Conservation (phyloP, 2,329 filamentous ascomycete genomes). For the Byssochlamys sp. region DNA sequence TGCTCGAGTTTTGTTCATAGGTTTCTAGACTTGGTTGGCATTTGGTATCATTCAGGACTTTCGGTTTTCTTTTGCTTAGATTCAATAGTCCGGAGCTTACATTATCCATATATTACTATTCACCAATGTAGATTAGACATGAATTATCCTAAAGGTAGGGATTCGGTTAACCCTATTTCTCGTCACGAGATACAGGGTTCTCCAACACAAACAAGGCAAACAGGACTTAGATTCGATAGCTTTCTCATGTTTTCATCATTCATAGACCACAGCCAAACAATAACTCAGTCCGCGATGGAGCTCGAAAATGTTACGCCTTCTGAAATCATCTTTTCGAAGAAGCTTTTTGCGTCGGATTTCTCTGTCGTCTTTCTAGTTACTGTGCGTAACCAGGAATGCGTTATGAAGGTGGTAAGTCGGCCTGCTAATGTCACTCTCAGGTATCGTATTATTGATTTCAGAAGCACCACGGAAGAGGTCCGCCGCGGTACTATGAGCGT, state of each 20-base stretch:
- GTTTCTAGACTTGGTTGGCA: background rate
- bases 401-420: constrained; percentile 14
- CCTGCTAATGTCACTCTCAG: background rate
- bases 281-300: no score
- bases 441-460: background rate
- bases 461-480: constrained; percentile 5
- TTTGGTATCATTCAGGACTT: background rate
- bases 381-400: constrained; percentile 4
- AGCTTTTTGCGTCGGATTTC: constrained; percentile 5
- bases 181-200: no score
- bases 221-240: no score
- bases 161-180: no score
- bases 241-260: no score
- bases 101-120: no score
- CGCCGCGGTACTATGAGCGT: constrained; percentile 1
- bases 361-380: constrained; percentile 9
- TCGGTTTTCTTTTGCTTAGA: background rate
- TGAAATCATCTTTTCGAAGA: constrained; percentile 7
- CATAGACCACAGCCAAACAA: no score
- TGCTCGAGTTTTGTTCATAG: background rate
- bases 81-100: background rate
- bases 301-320: no score
- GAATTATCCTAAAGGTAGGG: no score
- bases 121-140: no score
- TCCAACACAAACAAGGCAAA: no score